phyloP scores from a whole-genome alignment of 768 basidiomycete genomes.

The Porpolomopsis calyptriformis region DNA sequence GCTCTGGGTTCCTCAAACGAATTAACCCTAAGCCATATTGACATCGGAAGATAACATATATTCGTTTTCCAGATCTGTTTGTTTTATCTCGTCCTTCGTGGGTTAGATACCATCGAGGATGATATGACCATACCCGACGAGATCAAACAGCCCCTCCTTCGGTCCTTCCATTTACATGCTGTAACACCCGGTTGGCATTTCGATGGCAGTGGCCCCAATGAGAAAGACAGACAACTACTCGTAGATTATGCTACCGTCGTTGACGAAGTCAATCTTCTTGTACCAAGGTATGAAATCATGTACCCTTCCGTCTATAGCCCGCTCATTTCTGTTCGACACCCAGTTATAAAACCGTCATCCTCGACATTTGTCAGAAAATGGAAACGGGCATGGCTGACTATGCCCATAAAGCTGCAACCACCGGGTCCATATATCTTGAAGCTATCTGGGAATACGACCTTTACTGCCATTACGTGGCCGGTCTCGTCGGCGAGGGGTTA shows the following conservation, averaged over 20 bases:
- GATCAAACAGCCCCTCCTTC: constrained; percentile 77
- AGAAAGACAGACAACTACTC: constrained; percentile 80
- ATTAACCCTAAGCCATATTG: too few species aligned
- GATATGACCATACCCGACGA: constrained; percentile 91
- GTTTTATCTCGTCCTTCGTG: constrained; percentile 91
- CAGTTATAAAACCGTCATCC: constrained; percentile 70
- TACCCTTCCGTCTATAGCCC: constrained; percentile 2
- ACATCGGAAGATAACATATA: constrained; percentile 1
- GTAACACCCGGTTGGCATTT: constrained; percentile 82
- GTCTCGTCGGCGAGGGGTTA: constrained; percentile 92
- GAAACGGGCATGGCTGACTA: constrained; percentile 93
- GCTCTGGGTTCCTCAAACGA: too few species aligned
- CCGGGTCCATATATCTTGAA: constrained; percentile 58
- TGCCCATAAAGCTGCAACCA: constrained; percentile 68
- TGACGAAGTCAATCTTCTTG: constrained; percentile 64
- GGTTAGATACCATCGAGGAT: constrained; percentile 95
- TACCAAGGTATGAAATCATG: constrained; percentile 41
- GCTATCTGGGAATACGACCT: constrained; percentile 84
- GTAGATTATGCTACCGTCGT: constrained; percentile 75
- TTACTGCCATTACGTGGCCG: constrained; percentile 98
- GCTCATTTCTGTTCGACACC: not conserved
- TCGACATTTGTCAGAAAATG: constrained; percentile 82
- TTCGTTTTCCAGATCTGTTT: constrained; percentile 60
- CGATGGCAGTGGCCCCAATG: constrained; percentile 67
- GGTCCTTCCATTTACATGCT: constrained; percentile 71